Evolutionary conservation across 805 yeast species (phyloP), one percentile per base, ranked within the genome.

Genomic region (Wickerhamia fluorescens): DNA sequence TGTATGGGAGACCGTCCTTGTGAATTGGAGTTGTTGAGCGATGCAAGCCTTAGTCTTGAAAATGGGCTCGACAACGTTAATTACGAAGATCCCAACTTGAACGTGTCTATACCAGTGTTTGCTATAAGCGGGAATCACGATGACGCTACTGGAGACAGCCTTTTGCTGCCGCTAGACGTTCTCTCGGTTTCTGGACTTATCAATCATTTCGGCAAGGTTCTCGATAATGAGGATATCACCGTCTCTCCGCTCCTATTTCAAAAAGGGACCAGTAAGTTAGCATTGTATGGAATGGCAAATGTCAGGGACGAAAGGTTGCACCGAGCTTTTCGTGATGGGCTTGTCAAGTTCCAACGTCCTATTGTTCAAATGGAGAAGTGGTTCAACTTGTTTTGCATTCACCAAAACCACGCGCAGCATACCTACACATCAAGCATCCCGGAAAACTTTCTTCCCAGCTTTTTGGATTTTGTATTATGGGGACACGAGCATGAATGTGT

Each of bases 401-500:
- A 92, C 53, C 98, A 92, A 55, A 92, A 92, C 54, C 96, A 84
- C 48, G 70, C 77, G 3, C 75, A 80, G 4, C 88, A 88, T 44
- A 73, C 94, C 1, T 75, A 75, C 24, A 83, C 94, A 0, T 77
- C 85, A 4, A 81, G 81, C 40, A 61, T 92, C 4, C 97, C 96
- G 5, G 97, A 88, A 39, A 68, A 66, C 30, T 81, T 83, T 42
- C 57, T 92, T 14, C 98, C 97, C 0, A 61, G 68, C 6, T 87
- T 88, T 48, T 45, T 92, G 26, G 87, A 92, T 47, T 62, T 89
- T 33, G 78, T 92, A 0, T 58, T 88, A 2, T 92, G 98, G 98
- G 98, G 98, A 11, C 98, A 92, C 53, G 98, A 92, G 51, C 98
- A 92, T 54, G 96, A 92, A 49, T 86, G 96, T 47, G 67, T 78